Evolutionary conservation across 2,329 filamentous ascomycete genomes (phyloP).

Genomic region (Colletotrichum tofieldiae): DNA sequence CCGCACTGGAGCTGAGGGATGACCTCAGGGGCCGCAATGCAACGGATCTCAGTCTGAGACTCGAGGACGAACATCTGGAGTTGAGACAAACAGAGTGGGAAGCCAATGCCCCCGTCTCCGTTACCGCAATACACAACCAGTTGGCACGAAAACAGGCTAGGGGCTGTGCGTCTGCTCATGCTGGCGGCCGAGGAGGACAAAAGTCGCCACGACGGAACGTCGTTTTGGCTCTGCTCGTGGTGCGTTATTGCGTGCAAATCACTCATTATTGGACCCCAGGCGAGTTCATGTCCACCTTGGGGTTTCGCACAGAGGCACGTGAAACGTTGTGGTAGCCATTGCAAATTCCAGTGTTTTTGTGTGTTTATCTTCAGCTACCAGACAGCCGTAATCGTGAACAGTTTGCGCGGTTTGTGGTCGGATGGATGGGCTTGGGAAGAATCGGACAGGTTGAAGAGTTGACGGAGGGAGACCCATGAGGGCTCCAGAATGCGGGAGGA

Average conservation of each 20-base stretch:
- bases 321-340: conserved; percentile 40
- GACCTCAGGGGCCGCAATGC: conserved; percentile 1
- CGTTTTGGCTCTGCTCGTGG: background rate
- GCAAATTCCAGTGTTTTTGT: conserved; percentile 47
- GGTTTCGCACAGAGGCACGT: conserved; percentile 39
- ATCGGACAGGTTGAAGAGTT: conserved; percentile 42
- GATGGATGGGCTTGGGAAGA: conserved; percentile 40
- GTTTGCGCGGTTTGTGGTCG: conserved; percentile 44
- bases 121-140: conserved; percentile 9
- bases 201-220: background rate
- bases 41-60: conserved; percentile 8
- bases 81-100: background rate
- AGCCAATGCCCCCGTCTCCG: conserved; percentile 7
- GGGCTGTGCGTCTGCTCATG: background rate
- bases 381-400: conserved; percentile 46
- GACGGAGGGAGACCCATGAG: conserved; percentile 22
- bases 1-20: conserved; percentile 1
- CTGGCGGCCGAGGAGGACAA: conserved; percentile 5
- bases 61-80: background rate
- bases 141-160: conserved; percentile 1
- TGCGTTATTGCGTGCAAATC: conserved; percentile 35
- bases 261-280: conserved; percentile 33
- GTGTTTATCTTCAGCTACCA: conserved; percentile 46
- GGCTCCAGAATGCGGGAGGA: conserved; percentile 34
- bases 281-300: conserved; percentile 31